Percentiles rank a stretch among this genome's conserved stretches.
phyloP scores from a whole-genome alignment of 1,284 basidiomycete genomes.

The Ustanciosporium gigantosporum region DNA sequence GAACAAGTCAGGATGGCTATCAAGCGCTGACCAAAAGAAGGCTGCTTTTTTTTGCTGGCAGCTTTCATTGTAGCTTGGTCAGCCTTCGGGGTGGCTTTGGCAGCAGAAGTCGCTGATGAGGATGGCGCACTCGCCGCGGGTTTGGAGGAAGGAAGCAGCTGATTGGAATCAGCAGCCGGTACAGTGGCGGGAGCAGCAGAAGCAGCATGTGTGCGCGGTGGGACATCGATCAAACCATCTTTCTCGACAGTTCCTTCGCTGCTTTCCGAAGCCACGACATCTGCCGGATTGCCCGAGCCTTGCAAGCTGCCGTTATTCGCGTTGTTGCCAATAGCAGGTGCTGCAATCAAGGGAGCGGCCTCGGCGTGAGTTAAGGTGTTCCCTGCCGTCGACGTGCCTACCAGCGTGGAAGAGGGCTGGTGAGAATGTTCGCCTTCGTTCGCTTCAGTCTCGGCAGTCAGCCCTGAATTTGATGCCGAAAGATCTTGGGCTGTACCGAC shows the following conservation, averaged over 20 bases:
- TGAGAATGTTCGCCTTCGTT: constrained; percentile 12
- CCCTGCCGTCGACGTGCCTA: constrained; percentile 15
- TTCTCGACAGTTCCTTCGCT: constrained; percentile 29
- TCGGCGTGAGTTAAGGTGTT: constrained; percentile 10
- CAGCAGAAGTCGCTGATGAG: background rate
- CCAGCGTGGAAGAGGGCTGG: constrained; percentile 22
- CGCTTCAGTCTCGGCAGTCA: background rate
- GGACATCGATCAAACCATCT: constrained; percentile 20
- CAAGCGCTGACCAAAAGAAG: constrained; percentile 17
- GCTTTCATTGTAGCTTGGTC: background rate
- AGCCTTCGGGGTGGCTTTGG: constrained; percentile 4
- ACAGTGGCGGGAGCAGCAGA: background rate
- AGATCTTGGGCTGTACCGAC: no score
- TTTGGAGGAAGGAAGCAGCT: background rate
- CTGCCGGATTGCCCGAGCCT: background rate
- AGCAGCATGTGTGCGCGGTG: constrained; percentile 9
- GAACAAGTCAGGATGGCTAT: constrained; percentile 47
- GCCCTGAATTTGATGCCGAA: no score
- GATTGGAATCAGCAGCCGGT: background rate
- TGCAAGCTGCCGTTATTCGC: background rate
- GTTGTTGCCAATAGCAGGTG: background rate
- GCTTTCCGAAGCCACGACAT: no score
- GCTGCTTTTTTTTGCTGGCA: background rate
- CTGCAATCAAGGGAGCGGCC: background rate
- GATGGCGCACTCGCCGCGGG: background rate